These are phyloP conservation scores for Haplographium delicatum DNA, from an alignment of 495 filamentous ascomycete species.

Conservation along the genomic window DNA sequence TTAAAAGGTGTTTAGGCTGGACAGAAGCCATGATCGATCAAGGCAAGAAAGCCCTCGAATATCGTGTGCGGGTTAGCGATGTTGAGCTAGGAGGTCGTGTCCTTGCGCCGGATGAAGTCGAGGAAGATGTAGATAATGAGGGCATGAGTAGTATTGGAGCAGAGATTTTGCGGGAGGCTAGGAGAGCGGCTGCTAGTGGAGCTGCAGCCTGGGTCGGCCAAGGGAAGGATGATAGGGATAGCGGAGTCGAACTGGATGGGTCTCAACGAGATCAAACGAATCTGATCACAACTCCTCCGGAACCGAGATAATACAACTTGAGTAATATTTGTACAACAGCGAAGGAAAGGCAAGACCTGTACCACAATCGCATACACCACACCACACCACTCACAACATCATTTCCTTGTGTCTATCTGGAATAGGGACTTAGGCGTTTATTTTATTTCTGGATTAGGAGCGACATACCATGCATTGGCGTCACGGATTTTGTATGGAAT, in stretches of 20 bases:
- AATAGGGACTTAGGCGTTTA: background rate
- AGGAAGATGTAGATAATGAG: slow-evolving; percentile 23
- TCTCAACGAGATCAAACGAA: too few species aligned
- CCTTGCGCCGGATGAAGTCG: slow-evolving; percentile 54
- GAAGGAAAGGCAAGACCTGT: background rate
- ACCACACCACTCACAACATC: slow-evolving; percentile 4
- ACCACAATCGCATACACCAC: background rate
- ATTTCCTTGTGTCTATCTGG: background rate
- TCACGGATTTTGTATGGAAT: background rate
- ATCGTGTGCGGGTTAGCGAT: slow-evolving; percentile 68
- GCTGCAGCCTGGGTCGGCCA: slow-evolving; percentile 21
- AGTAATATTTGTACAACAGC: background rate
- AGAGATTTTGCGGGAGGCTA: slow-evolving; percentile 18
- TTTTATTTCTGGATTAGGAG: too few species aligned
- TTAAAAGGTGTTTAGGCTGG: slow-evolving; percentile 80
- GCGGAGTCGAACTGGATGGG: slow-evolving; percentile 41
- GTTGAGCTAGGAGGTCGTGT: slow-evolving; percentile 80
- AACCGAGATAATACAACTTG: background rate
- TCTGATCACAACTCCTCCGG: too few species aligned
- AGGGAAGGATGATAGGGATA: slow-evolving; percentile 43
- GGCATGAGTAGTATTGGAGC: slow-evolving; percentile 21
- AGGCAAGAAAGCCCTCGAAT: slow-evolving; percentile 79
- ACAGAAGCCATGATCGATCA: slow-evolving; percentile 87
- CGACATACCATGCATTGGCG: too few species aligned
- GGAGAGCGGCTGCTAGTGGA: slow-evolving; percentile 19